phyloP scores from a whole-genome alignment of 2,329 filamentous ascomycete genomes.

The Aureobasidium pullulans region DNA sequence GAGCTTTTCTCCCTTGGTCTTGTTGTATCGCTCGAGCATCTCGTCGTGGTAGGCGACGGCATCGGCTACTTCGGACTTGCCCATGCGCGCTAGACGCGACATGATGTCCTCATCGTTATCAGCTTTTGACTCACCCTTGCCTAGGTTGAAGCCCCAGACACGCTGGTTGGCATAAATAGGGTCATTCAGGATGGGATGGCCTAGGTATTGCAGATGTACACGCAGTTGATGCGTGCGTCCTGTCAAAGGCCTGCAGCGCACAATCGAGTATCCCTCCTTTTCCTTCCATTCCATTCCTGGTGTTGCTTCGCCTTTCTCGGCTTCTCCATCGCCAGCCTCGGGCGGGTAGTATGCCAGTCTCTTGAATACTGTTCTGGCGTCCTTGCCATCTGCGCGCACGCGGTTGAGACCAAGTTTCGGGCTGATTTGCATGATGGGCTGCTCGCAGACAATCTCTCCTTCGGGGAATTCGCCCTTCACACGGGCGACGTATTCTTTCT shows the following conservation, averaged over 20 bases:
- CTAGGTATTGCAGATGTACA: slow-evolving; percentile 89
- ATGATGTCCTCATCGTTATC: slow-evolving; percentile 88
- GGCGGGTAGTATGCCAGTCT: slow-evolving; percentile 84
- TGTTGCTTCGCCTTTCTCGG: slow-evolving; percentile 19
- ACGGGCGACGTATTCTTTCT: slow-evolving; percentile 91
- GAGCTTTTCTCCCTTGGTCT: slow-evolving; percentile 86
- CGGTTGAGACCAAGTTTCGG: slow-evolving; percentile 91
- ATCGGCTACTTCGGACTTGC: slow-evolving; percentile 85
- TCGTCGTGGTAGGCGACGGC: slow-evolving; percentile 90
- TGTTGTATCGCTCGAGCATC: slow-evolving; percentile 84
- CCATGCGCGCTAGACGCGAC: slow-evolving; percentile 76
- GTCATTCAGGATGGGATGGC: slow-evolving; percentile 93
- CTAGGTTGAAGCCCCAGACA: slow-evolving; percentile 80
- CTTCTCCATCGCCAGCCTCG: slow-evolving; percentile 19
- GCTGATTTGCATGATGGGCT: slow-evolving; percentile 88
- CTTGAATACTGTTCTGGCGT: slow-evolving; percentile 84
- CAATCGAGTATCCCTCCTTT: slow-evolving; percentile 77
- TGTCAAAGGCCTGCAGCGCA: slow-evolving; percentile 87
- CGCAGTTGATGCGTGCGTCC: slow-evolving; percentile 91
- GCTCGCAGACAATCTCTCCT: slow-evolving; percentile 82
- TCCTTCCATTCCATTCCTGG: slow-evolving; percentile 43
- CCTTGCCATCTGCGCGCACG: slow-evolving; percentile 87
- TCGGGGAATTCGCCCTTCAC: slow-evolving; percentile 89
- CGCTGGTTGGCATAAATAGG: slow-evolving; percentile 93
- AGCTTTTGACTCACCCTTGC: slow-evolving; percentile 55